phyloP scores from a whole-genome alignment of 148 eudicot genomes.

The Cornus controversa region DNA sequence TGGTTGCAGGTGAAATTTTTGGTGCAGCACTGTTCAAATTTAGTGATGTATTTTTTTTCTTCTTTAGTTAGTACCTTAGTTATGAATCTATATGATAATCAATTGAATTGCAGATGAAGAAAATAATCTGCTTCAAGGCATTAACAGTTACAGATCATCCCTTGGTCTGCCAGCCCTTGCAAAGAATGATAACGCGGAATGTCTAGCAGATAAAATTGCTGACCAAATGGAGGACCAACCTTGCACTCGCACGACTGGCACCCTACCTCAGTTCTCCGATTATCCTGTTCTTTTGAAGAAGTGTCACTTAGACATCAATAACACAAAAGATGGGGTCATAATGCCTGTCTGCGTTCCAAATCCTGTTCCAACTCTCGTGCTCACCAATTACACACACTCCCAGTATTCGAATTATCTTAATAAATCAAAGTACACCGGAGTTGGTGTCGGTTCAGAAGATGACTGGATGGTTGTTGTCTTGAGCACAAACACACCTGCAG shows the following conservation, averaged over 20 bases:
- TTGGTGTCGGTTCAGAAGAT: slow-evolving; percentile 65
- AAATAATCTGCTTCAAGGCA: slow-evolving; percentile 64
- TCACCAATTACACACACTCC: slow-evolving; percentile 72
- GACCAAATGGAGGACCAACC: slow-evolving; percentile 39
- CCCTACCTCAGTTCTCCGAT: slow-evolving; percentile 30
- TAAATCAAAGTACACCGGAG: slow-evolving; percentile 57
- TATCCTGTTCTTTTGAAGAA: slow-evolving; percentile 52
- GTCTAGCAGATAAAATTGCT: slow-evolving; percentile 67
- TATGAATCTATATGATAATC: neutral
- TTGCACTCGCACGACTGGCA: slow-evolving; percentile 33
- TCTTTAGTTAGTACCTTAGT: too few relatives aligned
- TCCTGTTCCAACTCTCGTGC: slow-evolving; percentile 53
- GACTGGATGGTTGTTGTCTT: slow-evolving; percentile 77
- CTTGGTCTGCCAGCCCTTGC: slow-evolving; percentile 33
- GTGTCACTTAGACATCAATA: slow-evolving; percentile 51
- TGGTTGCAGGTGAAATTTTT: neutral
- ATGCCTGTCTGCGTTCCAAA: slow-evolving; percentile 68
- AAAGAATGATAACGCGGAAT: slow-evolving; percentile 58
- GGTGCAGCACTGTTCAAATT: neutral
- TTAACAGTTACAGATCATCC: slow-evolving; percentile 66
- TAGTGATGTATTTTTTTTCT: too few relatives aligned
- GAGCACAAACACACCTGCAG: slow-evolving; percentile 42
- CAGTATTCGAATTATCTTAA: slow-evolving; percentile 40
- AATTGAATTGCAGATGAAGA: slow-evolving; percentile 43
- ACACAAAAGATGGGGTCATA: slow-evolving; percentile 52